Evolutionary conservation across 345 rosid species (phyloP), one percentile per base, ranked within the genome.

Genomic region (Arabis hirsuta): DNA sequence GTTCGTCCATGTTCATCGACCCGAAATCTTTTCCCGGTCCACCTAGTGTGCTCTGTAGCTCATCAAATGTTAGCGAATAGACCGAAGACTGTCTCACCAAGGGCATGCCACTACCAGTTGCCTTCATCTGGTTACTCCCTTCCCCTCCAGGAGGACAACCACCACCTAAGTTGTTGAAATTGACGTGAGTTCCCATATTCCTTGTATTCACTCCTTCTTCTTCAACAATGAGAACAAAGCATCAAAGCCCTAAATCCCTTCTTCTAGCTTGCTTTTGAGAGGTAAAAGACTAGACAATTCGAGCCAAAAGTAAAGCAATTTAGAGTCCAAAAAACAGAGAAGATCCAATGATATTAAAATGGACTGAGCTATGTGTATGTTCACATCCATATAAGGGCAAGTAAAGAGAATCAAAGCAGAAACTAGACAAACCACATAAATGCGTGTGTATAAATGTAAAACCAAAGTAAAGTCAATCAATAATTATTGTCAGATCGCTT

Each of bases 1-100:
- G 81, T 78, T 95, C 99, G 50, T 95, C 99, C 96, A 95, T 95
- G 80, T 95, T 95, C 94, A 95, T 88, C 7, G 98, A 95, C 34
- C 99, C 99, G 16, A 92, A 85, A 71, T 95, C 98, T 84, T 87
- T 95, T 4, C 92, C 90, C 4, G 83, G 62, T 24, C 92, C 98
- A 50, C 89, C 84, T 69, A 84, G 73, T 5, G 92, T 85, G 84
- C 58, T 90, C 64, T 91, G 99, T 34, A 95, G 78, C 85, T 90
- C 99, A 59, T 90, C 97, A 50, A 95, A 86, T 8, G 99, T 95
- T 56, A 90, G 76, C 7, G 97, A 84, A 59, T 88, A 95, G 45
- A 95, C 69, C 1, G 98, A 95, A 10, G 92, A 29, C 81, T 91
- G 96, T 34, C 97, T 78, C 36, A 84, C 73, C 85, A 95, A 79